A percentile compares a stretch with the other conserved stretches of the same genome.
These are phyloP conservation scores for Perkinsela sp. DNA, from an alignment of 208 protist genomes.

Conservation along the genomic window DNA sequence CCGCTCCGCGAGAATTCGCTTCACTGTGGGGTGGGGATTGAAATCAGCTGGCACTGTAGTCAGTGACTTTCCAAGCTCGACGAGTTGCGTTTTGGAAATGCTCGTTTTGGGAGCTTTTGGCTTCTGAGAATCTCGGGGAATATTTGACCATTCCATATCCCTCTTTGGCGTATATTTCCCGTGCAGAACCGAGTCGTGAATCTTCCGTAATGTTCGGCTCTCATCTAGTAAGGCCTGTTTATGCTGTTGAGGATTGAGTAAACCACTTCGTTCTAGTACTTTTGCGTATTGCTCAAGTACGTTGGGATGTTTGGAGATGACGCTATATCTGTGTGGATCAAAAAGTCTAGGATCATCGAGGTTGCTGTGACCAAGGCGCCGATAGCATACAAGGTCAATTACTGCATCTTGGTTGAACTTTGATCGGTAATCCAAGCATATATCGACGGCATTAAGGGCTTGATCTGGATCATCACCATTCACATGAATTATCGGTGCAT, in stretches of 20 bases:
- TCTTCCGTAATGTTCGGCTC: neutral
- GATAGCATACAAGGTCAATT: slow-evolving; percentile 87
- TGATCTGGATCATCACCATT: slow-evolving; percentile 87
- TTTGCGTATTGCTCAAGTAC: slow-evolving; percentile 66
- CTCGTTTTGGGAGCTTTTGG: slow-evolving; percentile 22
- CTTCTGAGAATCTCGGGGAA: neutral
- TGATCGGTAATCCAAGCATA: slow-evolving; percentile 69
- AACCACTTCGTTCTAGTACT: slow-evolving; percentile 30
- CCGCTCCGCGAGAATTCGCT: slow-evolving; percentile 52
- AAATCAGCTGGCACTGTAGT: slow-evolving; percentile 52
- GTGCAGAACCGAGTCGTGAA: neutral
- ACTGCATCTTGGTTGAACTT: slow-evolving; percentile 77
- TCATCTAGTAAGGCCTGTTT: slow-evolving; percentile 2
- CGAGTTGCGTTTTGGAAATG: slow-evolving; percentile 22
- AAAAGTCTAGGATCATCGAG: slow-evolving; percentile 84
- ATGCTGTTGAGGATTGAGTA: slow-evolving; percentile 26
- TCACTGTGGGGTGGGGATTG: slow-evolving; percentile 51
- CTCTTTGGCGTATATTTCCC: neutral
- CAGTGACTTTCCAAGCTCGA: slow-evolving; percentile 31
- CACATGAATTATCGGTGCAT: slow-evolving; percentile 84
- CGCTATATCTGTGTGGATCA: slow-evolving; percentile 75
- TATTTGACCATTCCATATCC: neutral
- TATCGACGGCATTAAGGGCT: slow-evolving; percentile 44
- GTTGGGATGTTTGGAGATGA: slow-evolving; percentile 50
- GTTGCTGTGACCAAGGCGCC: slow-evolving; percentile 86